Evolutionary conservation across 2,329 filamentous ascomycete species (phyloP), one percentile per base, ranked within the genome.

Genomic region (Paraphoma chrysanthemicola): DNA sequence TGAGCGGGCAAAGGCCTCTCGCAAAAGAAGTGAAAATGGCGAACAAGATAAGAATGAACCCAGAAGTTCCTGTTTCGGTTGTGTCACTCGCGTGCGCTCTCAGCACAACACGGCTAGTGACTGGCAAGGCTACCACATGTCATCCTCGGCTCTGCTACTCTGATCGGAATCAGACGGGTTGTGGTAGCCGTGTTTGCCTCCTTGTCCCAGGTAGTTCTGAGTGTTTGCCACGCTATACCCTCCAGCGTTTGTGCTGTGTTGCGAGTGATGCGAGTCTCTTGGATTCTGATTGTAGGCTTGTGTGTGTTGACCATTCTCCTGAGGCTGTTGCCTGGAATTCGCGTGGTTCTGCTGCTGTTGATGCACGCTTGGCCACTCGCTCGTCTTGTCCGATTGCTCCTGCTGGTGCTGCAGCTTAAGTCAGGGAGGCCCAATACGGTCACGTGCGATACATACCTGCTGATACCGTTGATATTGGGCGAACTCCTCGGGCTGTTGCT

Each of bases 381-480:
- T 63, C 14, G 49, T 57, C 23, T 62, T 63, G 3, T 69, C 62
- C 6, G 61, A 44, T 38, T 67, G 62, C 28, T 67, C 56, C 18
- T 66, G 62, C 42, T 70, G 63, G 43, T 70, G 68, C 47, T 70
- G 60, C 16, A 59, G 59, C n/a, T 63, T 45, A 14, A 63, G 54
- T 17, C 31, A 48, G 43, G 47, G 54, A 33, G 28, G 39, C 16
- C 16, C 47, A 29, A 33, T 44, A 23, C 49, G 43, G 10, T 23
- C 30, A 23, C 17, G 23, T 23, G 11, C 14, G 10, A 17, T 10
- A 17, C 51, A 30, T 59, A 68, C 69, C 64, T 77, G 73, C 54
- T 77, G 75, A 56, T 78, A 77, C 60, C 72, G 66, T 59, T 78
- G 74, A 59, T 75, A 77, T 51, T 77, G 74, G 29, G 70, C 66